A percentile compares a stretch with the other conserved stretches of the same genome.
phyloP scores from a whole-genome alignment of 2,329 filamentous ascomycete species.

The Calycina marina region DNA sequence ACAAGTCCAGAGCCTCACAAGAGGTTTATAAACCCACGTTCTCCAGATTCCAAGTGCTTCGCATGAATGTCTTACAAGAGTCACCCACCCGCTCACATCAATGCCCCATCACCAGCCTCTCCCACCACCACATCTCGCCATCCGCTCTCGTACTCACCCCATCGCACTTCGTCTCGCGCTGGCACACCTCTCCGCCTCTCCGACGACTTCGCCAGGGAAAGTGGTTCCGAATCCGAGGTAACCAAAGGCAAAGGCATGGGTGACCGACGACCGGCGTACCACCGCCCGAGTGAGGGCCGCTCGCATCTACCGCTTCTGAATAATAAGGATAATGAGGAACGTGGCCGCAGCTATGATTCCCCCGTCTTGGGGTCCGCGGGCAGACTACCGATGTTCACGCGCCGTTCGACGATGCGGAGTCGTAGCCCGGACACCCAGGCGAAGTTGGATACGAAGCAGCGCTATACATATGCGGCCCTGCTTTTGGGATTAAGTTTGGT shows the following conservation, averaged over 20 bases:
- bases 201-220: background rate
- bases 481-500: slow-evolving; percentile 74
- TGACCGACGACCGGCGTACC: slow-evolving; percentile 26
- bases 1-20: no score
- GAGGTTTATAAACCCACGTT: no score
- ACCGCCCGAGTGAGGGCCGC: slow-evolving; percentile 24
- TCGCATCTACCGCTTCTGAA: slow-evolving; percentile 24
- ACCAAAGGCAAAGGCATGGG: slow-evolving; percentile 20
- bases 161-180: slow-evolving; percentile 9
- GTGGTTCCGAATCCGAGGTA: slow-evolving; percentile 11
- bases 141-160: slow-evolving; percentile 11
- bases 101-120: slow-evolving; percentile 6
- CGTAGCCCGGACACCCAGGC: slow-evolving; percentile 55
- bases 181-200: background rate
- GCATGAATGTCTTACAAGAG: slow-evolving; percentile 20
- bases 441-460: slow-evolving; percentile 54
- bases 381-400: slow-evolving; percentile 26
- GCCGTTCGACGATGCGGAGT: slow-evolving; percentile 56
- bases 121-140: slow-evolving; percentile 3
- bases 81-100: slow-evolving; percentile 9
- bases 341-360: slow-evolving; percentile 20
- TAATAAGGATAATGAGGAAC: slow-evolving; percentile 19
- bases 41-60: no score
- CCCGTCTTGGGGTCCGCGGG: slow-evolving; percentile 7
- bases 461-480: slow-evolving; percentile 75